These are phyloP conservation scores for Fagus sylvatica DNA, from an alignment of 306 rosid genomes.

Conservation along the genomic window DNA sequence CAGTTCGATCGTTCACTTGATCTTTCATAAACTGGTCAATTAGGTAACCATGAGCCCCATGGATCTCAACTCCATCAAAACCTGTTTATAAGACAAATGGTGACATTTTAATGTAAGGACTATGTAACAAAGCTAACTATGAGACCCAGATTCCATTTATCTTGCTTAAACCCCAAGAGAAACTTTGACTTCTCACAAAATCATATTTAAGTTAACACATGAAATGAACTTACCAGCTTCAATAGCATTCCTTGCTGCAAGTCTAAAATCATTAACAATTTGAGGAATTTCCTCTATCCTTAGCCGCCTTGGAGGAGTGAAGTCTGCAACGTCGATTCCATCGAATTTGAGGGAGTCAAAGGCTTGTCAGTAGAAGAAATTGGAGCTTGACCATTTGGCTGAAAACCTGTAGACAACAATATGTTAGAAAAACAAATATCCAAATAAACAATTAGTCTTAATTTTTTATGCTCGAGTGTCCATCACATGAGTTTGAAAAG, in stretches of 20 bases:
- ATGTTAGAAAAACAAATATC: background rate
- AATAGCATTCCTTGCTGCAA: conserved; percentile 52
- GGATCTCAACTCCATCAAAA: conserved; percentile 81
- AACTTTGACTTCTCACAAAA: no score
- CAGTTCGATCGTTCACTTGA: conserved; percentile 53
- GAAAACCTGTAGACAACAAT: conserved; percentile 42
- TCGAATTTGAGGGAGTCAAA: conserved; percentile 30
- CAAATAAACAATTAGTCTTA: no score
- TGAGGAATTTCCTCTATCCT: conserved; percentile 51
- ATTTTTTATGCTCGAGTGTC: no score
- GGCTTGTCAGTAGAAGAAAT: conserved; percentile 60
- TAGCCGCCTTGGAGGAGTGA: conserved; percentile 55
- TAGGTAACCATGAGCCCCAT: conserved; percentile 66
- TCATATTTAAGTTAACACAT: background rate
- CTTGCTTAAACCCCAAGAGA: background rate
- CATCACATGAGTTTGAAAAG: background rate
- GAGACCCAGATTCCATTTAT: background rate
- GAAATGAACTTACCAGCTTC: conserved; percentile 53
- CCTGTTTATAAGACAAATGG: conserved; percentile 30
- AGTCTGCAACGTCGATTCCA: conserved; percentile 32
- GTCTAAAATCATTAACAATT: conserved; percentile 52
- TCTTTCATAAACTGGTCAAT: conserved; percentile 72
- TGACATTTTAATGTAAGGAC: no score
- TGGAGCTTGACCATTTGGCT: conserved; percentile 52
- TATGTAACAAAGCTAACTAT: background rate